Evolutionary conservation across 2,329 filamentous ascomycete genomes (phyloP).

Genomic region (Neonectria coccinea): DNA sequence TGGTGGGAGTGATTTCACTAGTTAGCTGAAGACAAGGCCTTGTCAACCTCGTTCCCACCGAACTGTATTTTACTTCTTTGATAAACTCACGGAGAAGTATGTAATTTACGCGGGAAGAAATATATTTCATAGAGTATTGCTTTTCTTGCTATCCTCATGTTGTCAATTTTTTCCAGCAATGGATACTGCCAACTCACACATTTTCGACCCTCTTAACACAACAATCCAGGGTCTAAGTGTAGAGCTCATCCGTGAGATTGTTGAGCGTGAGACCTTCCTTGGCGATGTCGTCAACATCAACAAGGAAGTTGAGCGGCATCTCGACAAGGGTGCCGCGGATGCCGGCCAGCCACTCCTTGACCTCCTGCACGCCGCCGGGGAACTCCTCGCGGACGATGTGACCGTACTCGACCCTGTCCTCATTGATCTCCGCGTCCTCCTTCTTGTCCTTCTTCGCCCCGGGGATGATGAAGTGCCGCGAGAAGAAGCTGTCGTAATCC

Average conservation of each 20-base stretch:
- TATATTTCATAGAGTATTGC: background rate
- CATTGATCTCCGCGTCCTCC: constrained; percentile 51
- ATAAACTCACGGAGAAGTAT: too few species aligned
- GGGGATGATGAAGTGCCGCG: constrained; percentile 71
- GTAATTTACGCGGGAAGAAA: background rate
- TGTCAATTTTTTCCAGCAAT: background rate
- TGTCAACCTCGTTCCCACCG: too few species aligned
- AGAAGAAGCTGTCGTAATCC: constrained; percentile 79
- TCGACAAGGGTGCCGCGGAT: constrained; percentile 82
- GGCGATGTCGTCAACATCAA: constrained; percentile 84
- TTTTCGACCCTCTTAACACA: background rate
- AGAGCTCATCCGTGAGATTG: constrained; percentile 77
- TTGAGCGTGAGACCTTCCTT: constrained; percentile 82
- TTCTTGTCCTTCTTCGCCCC: constrained; percentile 59
- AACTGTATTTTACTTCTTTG: too few species aligned
- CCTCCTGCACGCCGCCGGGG: constrained; percentile 75
- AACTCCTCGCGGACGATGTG: constrained; percentile 89
- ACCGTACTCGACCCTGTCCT: constrained; percentile 79
- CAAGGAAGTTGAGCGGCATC: constrained; percentile 91
- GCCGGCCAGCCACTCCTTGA: constrained; percentile 76
- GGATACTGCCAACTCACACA: background rate
- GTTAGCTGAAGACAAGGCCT: background rate
- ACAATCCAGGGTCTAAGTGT: constrained; percentile 61
- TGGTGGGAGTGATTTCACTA: background rate
- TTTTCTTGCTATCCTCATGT: background rate